Evolutionary conservation across 345 rosid genomes (phyloP).

Genomic region (Hibiscus trionum): DNA sequence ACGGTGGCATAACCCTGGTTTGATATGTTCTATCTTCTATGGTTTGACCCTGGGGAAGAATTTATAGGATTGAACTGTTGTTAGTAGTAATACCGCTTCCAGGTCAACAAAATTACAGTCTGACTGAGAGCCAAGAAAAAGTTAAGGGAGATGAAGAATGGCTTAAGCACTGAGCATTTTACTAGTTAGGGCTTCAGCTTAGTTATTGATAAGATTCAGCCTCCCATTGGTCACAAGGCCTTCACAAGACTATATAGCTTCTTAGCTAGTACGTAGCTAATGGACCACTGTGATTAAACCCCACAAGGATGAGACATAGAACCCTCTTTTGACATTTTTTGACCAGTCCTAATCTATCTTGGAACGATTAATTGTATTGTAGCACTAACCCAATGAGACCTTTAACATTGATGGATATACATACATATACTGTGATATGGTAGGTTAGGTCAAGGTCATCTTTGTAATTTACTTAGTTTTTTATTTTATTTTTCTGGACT

Average conservation of each 20-base stretch:
- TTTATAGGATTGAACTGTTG: background rate
- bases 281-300: constrained; percentile 7
- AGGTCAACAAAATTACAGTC: background rate
- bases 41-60: background rate
- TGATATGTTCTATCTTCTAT: background rate
- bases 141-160: background rate
- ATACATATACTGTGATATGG: background rate
- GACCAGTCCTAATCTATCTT: constrained; percentile 6
- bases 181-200: background rate
- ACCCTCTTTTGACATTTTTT: background rate
- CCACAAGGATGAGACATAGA: background rate
- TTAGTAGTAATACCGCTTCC: no score
- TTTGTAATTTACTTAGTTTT: constrained; percentile 7
- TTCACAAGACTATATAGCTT: background rate
- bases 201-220: background rate
- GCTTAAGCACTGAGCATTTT: background rate
- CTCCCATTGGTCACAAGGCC: background rate
- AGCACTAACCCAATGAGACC: constrained; percentile 1
- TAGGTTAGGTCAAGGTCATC: background rate
- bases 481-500: constrained; percentile 16
- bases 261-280: background rate
- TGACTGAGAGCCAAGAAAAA: background rate
- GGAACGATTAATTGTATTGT: background rate
- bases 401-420: background rate
- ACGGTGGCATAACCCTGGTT: background rate